phyloP scores from a whole-genome alignment of 208 protist species.

The Strigomonas galati region DNA sequence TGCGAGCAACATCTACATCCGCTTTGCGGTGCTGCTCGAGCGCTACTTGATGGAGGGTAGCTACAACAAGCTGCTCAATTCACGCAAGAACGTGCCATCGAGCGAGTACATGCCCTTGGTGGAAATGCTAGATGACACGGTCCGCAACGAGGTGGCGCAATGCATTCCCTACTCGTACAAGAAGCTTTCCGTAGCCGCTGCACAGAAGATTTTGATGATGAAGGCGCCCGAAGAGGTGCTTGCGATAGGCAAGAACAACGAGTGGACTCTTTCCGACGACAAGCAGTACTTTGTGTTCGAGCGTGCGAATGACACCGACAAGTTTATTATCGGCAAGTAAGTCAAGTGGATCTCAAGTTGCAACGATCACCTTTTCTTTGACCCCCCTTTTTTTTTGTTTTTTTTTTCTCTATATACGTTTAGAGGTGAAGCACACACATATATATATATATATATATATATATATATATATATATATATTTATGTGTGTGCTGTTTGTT shows the following conservation, averaged over 20 bases:
- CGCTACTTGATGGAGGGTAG: conserved; percentile 92
- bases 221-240: conserved; percentile 60
- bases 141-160: conserved; percentile 86
- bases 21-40: conserved; percentile 86
- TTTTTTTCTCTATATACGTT: too few relatives aligned
- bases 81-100: conserved; percentile 79
- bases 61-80: conserved; percentile 90
- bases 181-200: conserved; percentile 60
- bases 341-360: too few relatives aligned
- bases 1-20: conserved; percentile 46
- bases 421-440: too few relatives aligned
- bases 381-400: too few relatives aligned
- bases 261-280: conserved; percentile 60
- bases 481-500: too few relatives aligned
- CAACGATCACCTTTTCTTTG: too few relatives aligned
- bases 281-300: conserved; percentile 66
- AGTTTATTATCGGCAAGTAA: too few relatives aligned
- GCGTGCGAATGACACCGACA: conserved; percentile 56
- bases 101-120: conserved; percentile 90
- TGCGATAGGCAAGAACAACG: conserved; percentile 48
- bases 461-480: too few relatives aligned
- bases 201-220: conserved; percentile 88
- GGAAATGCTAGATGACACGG: conserved; percentile 86
- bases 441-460: too few relatives aligned
- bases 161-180: conserved; percentile 88